Percentiles rank a stretch among this genome's conserved stretches.
Conservation (phyloP, 495 filamentous ascomycete species). For the Xylaria telfairii region DNA sequence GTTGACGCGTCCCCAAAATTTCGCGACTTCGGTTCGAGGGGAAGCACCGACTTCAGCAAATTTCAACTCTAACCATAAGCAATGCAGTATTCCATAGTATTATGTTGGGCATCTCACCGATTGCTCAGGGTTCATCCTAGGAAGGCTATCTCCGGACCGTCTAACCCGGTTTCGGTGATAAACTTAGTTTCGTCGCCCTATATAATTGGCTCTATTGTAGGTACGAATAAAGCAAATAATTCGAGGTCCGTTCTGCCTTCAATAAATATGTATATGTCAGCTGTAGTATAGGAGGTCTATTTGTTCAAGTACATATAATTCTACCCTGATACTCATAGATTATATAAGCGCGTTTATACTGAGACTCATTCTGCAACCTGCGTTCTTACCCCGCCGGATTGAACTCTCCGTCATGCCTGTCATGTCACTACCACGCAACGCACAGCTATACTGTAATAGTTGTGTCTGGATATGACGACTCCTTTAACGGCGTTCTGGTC, state of each 20-base stretch:
- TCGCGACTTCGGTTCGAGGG: not conserved
- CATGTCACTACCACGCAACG: too few species aligned
- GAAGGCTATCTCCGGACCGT: too few species aligned
- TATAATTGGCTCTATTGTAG: not conserved
- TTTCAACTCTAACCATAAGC: not conserved
- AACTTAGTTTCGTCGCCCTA: not conserved
- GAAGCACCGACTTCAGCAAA: not conserved
- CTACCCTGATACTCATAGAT: too few species aligned
- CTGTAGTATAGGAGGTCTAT: too few species aligned
- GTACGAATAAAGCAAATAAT: not conserved
- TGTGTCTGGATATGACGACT: not conserved
- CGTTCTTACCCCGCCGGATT: too few species aligned
- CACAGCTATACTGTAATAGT: too few species aligned
- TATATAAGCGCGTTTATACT: too few species aligned
- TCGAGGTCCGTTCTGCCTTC: not conserved
- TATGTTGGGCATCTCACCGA: not conserved
- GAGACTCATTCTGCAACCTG: too few species aligned
- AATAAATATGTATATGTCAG: too few species aligned
- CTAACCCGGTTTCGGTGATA: too few species aligned
- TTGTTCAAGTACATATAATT: too few species aligned
- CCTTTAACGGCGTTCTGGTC: not conserved
- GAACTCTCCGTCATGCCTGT: too few species aligned
- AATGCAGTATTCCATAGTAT: not conserved
- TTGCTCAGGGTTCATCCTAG: not conserved
- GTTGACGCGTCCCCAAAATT: not conserved